Evolutionary conservation across 2,329 filamentous ascomycete genomes (phyloP).

Genomic region (Paraphaeosphaeria sporulosa): DNA sequence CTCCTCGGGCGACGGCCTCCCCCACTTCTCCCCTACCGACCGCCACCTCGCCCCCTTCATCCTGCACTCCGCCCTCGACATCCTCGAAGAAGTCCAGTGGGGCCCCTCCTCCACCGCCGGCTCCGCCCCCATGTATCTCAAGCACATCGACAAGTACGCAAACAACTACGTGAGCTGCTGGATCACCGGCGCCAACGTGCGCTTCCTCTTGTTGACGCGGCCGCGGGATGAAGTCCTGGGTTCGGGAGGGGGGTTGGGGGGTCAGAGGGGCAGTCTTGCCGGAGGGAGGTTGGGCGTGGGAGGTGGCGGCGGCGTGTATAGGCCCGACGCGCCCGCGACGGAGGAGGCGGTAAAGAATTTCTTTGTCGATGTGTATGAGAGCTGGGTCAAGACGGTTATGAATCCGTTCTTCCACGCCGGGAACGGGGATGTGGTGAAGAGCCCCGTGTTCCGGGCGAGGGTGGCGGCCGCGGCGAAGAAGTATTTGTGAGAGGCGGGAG

Average conservation of each 20-base stretch:
- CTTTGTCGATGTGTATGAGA: constrained; percentile 94
- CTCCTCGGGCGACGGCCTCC: constrained; percentile 89
- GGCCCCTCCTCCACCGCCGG: constrained; percentile 53
- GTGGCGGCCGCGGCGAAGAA: constrained; percentile 91
- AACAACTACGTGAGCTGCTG: constrained; percentile 96
- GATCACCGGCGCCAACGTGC: constrained; percentile 88
- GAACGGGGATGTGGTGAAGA: constrained; percentile 83
- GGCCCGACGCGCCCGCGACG: constrained; percentile 86
- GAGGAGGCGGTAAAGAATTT: constrained; percentile 96
- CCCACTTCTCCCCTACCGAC: constrained; percentile 86
- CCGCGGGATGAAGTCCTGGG: constrained; percentile 59
- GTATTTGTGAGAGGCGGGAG: constrained; percentile 68
- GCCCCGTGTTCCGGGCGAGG: constrained; percentile 81
- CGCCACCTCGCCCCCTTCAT: constrained; percentile 98
- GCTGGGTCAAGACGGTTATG: constrained; percentile 96
- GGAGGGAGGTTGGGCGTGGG: constrained; percentile 36
- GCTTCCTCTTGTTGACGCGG: constrained; percentile 93
- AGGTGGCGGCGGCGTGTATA: constrained; percentile 63
- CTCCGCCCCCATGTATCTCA: constrained; percentile 76
- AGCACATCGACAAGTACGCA: constrained; percentile 95
- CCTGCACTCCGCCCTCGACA: constrained; percentile 90
- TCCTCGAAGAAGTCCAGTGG: constrained; percentile 97
- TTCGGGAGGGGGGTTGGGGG: constrained; percentile 24
- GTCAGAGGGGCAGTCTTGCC: constrained; percentile 40
- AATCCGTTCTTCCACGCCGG: constrained; percentile 92